Conservation (phyloP, 352 stramenopile genomes). For the Phytophthora pisi region DNA sequence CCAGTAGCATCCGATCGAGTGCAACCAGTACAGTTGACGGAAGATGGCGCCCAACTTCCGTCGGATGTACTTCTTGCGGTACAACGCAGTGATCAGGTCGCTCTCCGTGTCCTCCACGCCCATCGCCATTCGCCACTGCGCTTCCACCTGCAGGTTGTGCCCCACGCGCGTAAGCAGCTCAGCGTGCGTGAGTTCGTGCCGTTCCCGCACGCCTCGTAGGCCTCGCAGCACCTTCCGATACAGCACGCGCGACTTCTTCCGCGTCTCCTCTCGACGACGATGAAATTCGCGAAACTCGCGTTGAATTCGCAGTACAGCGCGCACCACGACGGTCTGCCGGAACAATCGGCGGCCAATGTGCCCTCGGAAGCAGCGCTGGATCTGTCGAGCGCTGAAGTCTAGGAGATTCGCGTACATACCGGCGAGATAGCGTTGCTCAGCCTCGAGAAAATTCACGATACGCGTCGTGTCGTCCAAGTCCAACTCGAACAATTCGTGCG, state of each 20-base stretch:
- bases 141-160: conserved; percentile 71
- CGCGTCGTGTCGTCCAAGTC: conserved; percentile 35
- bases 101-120: conserved; percentile 61
- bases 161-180: conserved; percentile 61
- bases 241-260: conserved; percentile 43
- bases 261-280: conserved; percentile 30
- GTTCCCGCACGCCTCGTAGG: conserved; percentile 43
- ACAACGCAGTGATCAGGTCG: conserved; percentile 59
- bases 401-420: conserved; percentile 36
- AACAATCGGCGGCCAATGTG: conserved; percentile 64
- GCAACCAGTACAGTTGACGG: conserved; percentile 31
- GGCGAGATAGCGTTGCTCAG: conserved; percentile 34
- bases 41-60: conserved; percentile 43
- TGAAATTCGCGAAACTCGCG: conserved; percentile 48
- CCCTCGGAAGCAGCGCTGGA: conserved; percentile 91
- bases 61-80: conserved; percentile 67
- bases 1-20: conserved; percentile 48
- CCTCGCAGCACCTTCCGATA: conserved; percentile 61
- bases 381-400: conserved; percentile 46
- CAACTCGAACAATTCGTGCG: conserved; percentile 36
- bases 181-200: conserved; percentile 50
- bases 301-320: conserved; percentile 56
- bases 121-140: conserved; percentile 71
- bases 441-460: conserved; percentile 28
- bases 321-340: conserved; percentile 42